Evolutionary conservation across 495 filamentous ascomycete species (phyloP), one percentile per base, ranked within the genome.

Genomic region (Penicillium salamii): DNA sequence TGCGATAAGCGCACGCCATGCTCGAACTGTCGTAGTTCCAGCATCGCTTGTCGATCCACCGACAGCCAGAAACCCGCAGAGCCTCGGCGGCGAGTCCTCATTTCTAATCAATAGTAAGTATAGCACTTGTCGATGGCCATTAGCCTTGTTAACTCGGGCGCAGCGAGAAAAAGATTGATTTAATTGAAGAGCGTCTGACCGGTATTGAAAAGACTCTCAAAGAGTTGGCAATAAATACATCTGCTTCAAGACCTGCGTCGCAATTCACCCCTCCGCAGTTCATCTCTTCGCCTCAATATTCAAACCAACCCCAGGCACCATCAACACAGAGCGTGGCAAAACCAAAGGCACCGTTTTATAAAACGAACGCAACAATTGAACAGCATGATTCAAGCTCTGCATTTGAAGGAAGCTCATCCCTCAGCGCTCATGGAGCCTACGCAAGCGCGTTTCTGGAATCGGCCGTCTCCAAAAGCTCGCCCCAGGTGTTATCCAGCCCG

Each of bases 151-250:
- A 13, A 35, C 39, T 14, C 12, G 21, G 20, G 8, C 43, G 15
- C 46, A 87, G 84, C 62, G 84, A 88, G 63, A 75, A 71, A 51
- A 88, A 88, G 63, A 85, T 88, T 38, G 84, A 87, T 55, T 62
- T 76, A 23, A 85, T 88, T 42, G 83, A 84, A 54, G 69, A 79
- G 35, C 81, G 83, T 4, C 75, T 88, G 6, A 76, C 70, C 3
- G 69, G 71, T 32, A 87, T 88, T 45, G 84, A 74, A 29, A 46
- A 66, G 17, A 68, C 78, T 46, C 69, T 87, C 1, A 70, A 67
- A 18, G 65, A 72, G 31, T 43, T 73, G 2, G 57, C 63, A 12
- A 44, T 11, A 13, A 43, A 42, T 7, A 42, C 50, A 37, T 53
- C 55, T 5, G 14, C 42, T 29, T 5, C 46, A 53, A 11, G 23